A percentile compares a stretch with the other conserved stretches of the same genome.
phyloP scores from a whole-genome alignment of 495 filamentous ascomycete genomes.

The Neurospora sp. region DNA sequence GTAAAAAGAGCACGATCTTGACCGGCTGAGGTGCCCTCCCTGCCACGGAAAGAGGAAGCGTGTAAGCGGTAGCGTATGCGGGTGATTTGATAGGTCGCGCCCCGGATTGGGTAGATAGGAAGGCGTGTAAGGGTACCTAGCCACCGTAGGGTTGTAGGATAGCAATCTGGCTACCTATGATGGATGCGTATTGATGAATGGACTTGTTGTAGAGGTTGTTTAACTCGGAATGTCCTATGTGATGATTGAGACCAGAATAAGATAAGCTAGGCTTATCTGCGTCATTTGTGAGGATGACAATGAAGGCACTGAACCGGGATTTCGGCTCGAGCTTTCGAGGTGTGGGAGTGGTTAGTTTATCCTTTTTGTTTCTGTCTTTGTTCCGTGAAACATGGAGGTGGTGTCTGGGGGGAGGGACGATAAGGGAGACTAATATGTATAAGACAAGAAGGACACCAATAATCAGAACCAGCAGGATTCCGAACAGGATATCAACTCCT shows the following conservation, averaged over 20 bases:
- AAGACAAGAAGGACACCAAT: not conserved
- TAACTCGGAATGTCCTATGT: slow-evolving; percentile 26
- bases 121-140: not conserved
- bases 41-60: not conserved
- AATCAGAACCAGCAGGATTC: not conserved
- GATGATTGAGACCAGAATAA: slow-evolving; percentile 39
- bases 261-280: slow-evolving; percentile 44
- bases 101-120: not conserved
- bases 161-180: not conserved
- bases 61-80: not conserved
- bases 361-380: not conserved
- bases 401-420: not conserved
- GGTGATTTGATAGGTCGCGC: not conserved
- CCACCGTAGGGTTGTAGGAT: not conserved
- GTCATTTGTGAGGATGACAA: slow-evolving; percentile 31
- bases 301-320: not conserved
- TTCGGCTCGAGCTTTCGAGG: slow-evolving; percentile 2
- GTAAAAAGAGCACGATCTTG: not conserved
- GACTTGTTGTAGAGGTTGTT: slow-evolving; percentile 2
- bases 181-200: slow-evolving; percentile 6
- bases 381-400: not conserved
- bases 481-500: not conserved
- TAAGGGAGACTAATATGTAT: slow-evolving; percentile 4
- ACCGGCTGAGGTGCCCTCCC: not conserved
- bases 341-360: slow-evolving; percentile 1